Percentiles rank a stretch among this genome's conserved stretches.
These are phyloP conservation scores for Trifolium dubium DNA, from an alignment of 306 rosid genomes.

Conservation along the genomic window DNA sequence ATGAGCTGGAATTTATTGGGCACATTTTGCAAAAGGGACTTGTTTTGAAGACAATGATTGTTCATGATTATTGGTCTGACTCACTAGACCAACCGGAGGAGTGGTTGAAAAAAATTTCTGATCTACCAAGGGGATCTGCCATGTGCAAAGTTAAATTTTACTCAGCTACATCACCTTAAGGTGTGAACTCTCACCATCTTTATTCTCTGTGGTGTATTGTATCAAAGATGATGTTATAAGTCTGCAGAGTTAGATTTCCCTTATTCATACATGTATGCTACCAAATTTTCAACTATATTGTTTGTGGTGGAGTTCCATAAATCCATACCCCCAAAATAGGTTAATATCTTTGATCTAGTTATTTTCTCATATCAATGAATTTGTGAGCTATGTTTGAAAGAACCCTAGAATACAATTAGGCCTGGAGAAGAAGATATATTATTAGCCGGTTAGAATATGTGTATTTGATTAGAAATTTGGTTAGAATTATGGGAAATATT, in stretches of 20 bases:
- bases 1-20: not conserved
- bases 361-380: not conserved
- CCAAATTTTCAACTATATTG: not conserved
- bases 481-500: not conserved
- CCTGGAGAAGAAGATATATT: not conserved
- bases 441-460: not conserved
- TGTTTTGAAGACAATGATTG: conserved; percentile 10
- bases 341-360: not conserved
- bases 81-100: not conserved
- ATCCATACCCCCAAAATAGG: not conserved
- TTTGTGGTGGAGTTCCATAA: not conserved
- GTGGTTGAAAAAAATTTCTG: not conserved
- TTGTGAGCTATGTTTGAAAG: not conserved
- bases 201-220: too few species aligned
- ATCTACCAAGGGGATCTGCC: conserved; percentile 10
- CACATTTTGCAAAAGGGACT: not conserved
- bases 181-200: too few species aligned
- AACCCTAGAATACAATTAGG: not conserved
- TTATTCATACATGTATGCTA: not conserved
- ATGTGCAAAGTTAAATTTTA: not conserved
- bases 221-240: not conserved
- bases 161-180: not conserved
- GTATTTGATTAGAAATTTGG: not conserved
- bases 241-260: not conserved
- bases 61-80: not conserved